Evolutionary conservation across 225 moss, liverwort and hornwort genomes (phyloP).

Genomic region (Pleurozium schreberi): DNA sequence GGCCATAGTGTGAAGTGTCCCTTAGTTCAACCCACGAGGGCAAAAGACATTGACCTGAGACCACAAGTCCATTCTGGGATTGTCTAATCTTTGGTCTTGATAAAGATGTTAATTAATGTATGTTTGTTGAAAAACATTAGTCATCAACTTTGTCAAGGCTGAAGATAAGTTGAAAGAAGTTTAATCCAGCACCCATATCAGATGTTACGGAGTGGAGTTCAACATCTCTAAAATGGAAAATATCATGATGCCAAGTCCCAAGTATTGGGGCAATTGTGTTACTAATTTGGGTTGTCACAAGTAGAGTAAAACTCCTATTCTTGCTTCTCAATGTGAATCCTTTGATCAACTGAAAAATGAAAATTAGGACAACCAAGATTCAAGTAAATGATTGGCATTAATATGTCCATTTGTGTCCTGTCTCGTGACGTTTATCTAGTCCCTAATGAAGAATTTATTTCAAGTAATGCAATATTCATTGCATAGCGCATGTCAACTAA

Average conservation of each 20-base stretch:
- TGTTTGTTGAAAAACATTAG: neutral
- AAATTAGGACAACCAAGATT: neutral
- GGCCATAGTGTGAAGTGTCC: too few species aligned
- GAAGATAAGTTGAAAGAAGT: neutral
- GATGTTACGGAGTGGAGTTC: neutral
- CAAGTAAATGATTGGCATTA: neutral
- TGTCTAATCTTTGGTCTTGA: neutral
- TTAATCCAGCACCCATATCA: neutral
- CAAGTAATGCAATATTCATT: neutral
- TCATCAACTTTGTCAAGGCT: neutral
- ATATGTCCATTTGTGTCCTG: neutral
- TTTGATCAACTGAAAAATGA: neutral
- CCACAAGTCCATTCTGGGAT: neutral
- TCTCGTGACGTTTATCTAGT: neutral
- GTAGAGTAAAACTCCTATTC: neutral
- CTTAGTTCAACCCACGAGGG: neutral
- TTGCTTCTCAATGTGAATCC: neutral
- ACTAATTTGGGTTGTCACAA: neutral
- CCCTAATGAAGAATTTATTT: neutral
- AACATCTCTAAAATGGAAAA: neutral
- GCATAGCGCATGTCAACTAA: neutral
- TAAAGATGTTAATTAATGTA: neutral
- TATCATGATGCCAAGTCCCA: neutral
- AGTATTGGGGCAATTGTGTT: neutral
- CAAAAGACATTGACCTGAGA: neutral